Evolutionary conservation across 805 yeast species (phyloP), one percentile per base, ranked within the genome.

Genomic region (Deakozyma indianensis): DNA sequence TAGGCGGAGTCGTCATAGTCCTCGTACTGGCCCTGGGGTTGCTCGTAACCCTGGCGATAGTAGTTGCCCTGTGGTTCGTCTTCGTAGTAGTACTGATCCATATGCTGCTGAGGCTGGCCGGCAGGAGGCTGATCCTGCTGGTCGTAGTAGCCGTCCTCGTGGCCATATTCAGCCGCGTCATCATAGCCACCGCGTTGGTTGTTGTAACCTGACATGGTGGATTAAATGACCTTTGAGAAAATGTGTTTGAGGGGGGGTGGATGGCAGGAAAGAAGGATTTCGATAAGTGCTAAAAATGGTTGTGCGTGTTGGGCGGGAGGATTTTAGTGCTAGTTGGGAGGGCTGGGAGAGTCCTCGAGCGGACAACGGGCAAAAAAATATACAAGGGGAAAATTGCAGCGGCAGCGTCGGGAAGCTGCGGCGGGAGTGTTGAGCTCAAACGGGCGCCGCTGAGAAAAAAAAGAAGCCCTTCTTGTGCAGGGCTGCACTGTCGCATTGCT

Each of bases 11-110:
- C 61, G 35, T 57, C 58, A 41, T 45, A 46, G 25, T 52, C 56
- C 48, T 66, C 63, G 47, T 64, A 62, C 41, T 63, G 68, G 43
- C 57, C 62, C 42, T 52, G 52, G 47, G 57, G 60, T 46, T 66
- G 65, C 29, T 63, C 67, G 43, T 65, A 60, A 46, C 54, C 54
- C 29, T 67, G 68, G 44, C 64, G 43, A 55, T 67, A 68, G 56
- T 71, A 60, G 45, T 66, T 64, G 56, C 63, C 68, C 50, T 67
- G 70, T 47, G 59, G 59, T 47, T 64, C 65, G 46, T 62, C 56
- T 25, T 55, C 59, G 47, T 58, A 53, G 45, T 54, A 57, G 49
- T 59, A 53, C 45, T 55, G 56, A 32, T 48, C 53, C 23, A 43
- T 47, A 44, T 51, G 43, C 32, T 51, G 51, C 29, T 35, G 41